Conservation (phyloP, 1,284 basidiomycete genomes). For the Wolfiporia cocos region DNA sequence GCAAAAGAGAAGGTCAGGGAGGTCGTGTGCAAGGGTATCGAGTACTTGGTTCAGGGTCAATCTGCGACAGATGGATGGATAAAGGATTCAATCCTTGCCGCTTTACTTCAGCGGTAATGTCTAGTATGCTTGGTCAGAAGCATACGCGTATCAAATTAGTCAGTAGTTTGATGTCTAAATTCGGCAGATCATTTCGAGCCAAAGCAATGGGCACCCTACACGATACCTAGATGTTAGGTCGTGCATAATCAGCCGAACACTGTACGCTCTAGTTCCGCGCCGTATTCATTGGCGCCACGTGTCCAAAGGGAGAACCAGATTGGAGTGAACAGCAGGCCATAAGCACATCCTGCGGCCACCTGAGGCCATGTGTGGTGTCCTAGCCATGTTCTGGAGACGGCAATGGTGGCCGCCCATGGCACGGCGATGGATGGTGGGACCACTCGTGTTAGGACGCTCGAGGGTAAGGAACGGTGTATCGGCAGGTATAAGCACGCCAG, state of each 20-base stretch:
- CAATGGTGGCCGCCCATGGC: constrained; percentile 50
- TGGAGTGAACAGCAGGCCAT: constrained; percentile 51
- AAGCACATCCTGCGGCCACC: constrained; percentile 58
- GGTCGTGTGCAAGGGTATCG: constrained; percentile 41
- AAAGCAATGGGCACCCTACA: too few relatives aligned
- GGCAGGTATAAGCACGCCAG: constrained; percentile 54
- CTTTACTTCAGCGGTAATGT: constrained; percentile 2
- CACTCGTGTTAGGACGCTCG: constrained; percentile 26
- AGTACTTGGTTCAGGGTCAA: constrained; percentile 34
- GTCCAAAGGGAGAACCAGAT: constrained; percentile 64
- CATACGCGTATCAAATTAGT: too few relatives aligned
- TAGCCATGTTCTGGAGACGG: constrained; percentile 70
- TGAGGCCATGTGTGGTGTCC: constrained; percentile 80
- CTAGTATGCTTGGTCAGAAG: too few relatives aligned
- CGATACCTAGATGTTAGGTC: too few relatives aligned
- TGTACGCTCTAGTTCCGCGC: constrained; percentile 13
- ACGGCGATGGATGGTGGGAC: constrained; percentile 41
- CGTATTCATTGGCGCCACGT: constrained; percentile 21
- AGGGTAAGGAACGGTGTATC: constrained; percentile 38
- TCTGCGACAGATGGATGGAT: constrained; percentile 11
- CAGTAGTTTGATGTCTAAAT: too few relatives aligned
- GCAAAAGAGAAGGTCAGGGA: constrained; percentile 36
- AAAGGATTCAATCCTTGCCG: constrained; percentile 1
- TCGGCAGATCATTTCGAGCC: too few relatives aligned
- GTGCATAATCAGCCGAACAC: constrained; percentile 1